Conservation (phyloP, 805 yeast genomes). For the Ogataea pignaliae region DNA sequence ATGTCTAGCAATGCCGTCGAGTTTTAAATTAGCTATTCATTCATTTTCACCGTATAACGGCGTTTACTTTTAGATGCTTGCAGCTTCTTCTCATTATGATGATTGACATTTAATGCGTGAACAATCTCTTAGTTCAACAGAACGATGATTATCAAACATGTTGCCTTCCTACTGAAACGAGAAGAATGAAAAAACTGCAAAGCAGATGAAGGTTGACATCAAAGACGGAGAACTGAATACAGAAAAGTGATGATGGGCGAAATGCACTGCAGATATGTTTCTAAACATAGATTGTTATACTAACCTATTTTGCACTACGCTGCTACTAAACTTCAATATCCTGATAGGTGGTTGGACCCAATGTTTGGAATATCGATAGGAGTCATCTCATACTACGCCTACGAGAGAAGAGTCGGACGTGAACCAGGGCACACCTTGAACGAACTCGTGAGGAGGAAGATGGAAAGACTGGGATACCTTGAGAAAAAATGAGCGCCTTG, state of each 20-base stretch:
- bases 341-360: conserved; percentile 53
- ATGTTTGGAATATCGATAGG: conserved; percentile 61
- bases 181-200: conserved; percentile 1
- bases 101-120: conserved; percentile 13
- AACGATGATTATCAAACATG: conserved; percentile 9
- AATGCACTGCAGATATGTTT: neutral
- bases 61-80: neutral
- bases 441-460: conserved; percentile 42
- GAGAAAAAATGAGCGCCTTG: no score
- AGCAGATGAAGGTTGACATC: neutral
- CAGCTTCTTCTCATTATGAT: conserved; percentile 9
- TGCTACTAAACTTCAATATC: conserved; percentile 3
- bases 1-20: no score
- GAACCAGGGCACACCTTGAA: conserved; percentile 56
- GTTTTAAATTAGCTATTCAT: no score
- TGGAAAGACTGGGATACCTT: conserved; percentile 1
- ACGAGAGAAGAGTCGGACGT: conserved; percentile 55
- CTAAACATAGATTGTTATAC: neutral
- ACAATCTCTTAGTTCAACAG: conserved; percentile 13
- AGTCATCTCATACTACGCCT: conserved; percentile 54
- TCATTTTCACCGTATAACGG: no score
- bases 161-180: conserved; percentile 11
- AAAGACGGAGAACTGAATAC: neutral
- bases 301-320: neutral
- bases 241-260: neutral